Evolutionary conservation across 306 rosid genomes (phyloP).

Genomic region (Malus orientalis): DNA sequence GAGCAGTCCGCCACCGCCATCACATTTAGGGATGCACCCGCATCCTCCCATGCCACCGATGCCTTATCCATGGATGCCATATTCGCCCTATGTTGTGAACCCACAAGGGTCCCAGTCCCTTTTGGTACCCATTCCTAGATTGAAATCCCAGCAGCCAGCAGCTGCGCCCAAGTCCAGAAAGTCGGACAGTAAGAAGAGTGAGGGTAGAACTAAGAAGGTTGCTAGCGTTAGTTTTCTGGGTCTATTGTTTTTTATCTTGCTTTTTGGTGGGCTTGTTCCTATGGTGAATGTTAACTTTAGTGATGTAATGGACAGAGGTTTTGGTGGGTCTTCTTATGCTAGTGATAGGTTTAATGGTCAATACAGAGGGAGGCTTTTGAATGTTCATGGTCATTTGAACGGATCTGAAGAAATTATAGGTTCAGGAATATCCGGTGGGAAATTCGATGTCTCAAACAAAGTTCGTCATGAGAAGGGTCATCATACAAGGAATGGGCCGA

Average conservation of each 20-base stretch:
- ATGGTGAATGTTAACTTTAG: slow-evolving; percentile 50
- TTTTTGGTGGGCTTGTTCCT: slow-evolving; percentile 81
- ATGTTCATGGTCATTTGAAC: slow-evolving; percentile 32
- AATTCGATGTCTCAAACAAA: slow-evolving; percentile 29
- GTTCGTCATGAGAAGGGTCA: slow-evolving; percentile 30
- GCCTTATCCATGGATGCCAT: slow-evolving; percentile 79
- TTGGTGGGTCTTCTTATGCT: slow-evolving; percentile 36
- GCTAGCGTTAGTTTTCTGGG: slow-evolving; percentile 93
- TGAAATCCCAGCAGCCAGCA: slow-evolving; percentile 58
- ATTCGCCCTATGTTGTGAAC: slow-evolving; percentile 63
- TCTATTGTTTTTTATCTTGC: slow-evolving; percentile 61
- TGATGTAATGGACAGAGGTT: slow-evolving; percentile 36
- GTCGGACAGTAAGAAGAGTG: slow-evolving; percentile 47
- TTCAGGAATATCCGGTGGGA: slow-evolving; percentile 30
- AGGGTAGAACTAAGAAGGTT: slow-evolving; percentile 84
- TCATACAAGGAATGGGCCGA: slow-evolving; percentile 15
- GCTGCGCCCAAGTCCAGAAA: slow-evolving; percentile 44
- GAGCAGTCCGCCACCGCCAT: slow-evolving; percentile 46
- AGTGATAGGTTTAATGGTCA: slow-evolving; percentile 38
- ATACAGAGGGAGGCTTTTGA: slow-evolving; percentile 50
- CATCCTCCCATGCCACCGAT: slow-evolving; percentile 66
- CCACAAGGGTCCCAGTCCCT: slow-evolving; percentile 86
- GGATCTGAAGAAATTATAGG: slow-evolving; percentile 38
- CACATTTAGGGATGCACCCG: slow-evolving; percentile 61
- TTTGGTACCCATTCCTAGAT: slow-evolving; percentile 83